Conservation (phyloP, 2,329 filamentous ascomycete species). For the Curvularia verruculosa region DNA sequence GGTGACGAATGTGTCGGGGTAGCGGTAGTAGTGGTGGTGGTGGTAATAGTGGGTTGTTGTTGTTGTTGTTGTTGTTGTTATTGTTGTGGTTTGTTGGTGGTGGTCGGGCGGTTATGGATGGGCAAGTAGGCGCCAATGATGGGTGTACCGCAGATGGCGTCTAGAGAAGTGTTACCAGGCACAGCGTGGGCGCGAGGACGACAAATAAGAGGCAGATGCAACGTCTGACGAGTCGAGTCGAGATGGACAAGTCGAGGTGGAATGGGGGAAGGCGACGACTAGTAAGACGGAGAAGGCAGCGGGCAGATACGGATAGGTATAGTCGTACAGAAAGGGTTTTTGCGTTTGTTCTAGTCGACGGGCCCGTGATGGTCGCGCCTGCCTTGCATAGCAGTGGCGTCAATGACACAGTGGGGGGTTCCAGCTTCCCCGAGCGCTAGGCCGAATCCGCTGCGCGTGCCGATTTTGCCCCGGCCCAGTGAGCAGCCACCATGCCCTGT, state of each 20-base stretch:
- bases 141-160: conserved; percentile 20
- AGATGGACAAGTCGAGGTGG: conserved; percentile 11
- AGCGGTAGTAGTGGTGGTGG: conserved; percentile 11
- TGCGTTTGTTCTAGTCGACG: conserved; percentile 28
- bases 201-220: conserved; percentile 31
- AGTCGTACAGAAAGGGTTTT: conserved; percentile 38
- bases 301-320: conserved; percentile 19
- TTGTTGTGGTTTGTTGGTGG: no score
- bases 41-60: neutral
- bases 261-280: conserved; percentile 16
- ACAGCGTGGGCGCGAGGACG: conserved; percentile 6
- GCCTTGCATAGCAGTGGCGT: conserved; percentile 21
- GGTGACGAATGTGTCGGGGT: conserved; percentile 13
- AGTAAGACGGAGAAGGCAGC: conserved; percentile 19
- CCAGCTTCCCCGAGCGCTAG: conserved; percentile 26
- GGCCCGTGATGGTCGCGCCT: conserved; percentile 16
- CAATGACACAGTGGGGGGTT: conserved; percentile 27
- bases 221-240: neutral
- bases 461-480: conserved; percentile 15
- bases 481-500: no score
- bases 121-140: conserved; percentile 18
- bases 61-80: neutral
- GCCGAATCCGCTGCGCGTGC: conserved; percentile 6
- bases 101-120: neutral
- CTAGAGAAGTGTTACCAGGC: conserved; percentile 14